A percentile compares a stretch with the other conserved stretches of the same genome.
Conservation (phyloP, 805 yeast species). For the Wickerhamiella australiensis region DNA sequence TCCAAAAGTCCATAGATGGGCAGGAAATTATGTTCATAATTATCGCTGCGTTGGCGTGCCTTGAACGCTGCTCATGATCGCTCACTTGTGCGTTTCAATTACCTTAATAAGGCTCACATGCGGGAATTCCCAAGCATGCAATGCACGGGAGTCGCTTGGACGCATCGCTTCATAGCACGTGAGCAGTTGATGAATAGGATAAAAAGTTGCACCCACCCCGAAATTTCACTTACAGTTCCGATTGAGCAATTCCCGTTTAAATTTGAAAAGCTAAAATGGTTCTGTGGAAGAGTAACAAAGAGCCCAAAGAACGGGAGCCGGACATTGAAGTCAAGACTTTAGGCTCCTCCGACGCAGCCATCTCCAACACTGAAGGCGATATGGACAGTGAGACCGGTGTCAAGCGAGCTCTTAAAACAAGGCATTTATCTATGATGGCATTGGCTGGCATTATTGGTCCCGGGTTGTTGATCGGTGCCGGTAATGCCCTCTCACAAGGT, state of each 20-base stretch:
- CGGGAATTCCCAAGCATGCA: neutral
- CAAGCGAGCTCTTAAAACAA: constrained; percentile 37
- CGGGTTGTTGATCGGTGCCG: constrained; percentile 58
- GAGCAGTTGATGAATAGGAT: neutral
- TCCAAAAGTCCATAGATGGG: too few relatives aligned
- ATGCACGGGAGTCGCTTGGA: neutral
- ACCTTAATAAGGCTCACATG: neutral
- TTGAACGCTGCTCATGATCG: neutral
- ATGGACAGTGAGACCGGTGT: constrained; percentile 31
- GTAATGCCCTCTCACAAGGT: constrained; percentile 38
- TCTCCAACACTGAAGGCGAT: neutral
- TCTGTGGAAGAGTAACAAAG: neutral
- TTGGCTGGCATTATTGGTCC: constrained; percentile 78
- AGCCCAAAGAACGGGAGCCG: neutral
- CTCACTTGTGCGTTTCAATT: neutral
- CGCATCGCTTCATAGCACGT: constrained; percentile 1
- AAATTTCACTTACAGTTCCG: neutral
- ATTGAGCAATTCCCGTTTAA: too few relatives aligned
- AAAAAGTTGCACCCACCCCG: neutral
- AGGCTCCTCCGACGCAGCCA: neutral
- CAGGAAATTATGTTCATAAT: too few relatives aligned
- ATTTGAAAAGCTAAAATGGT: neutral
- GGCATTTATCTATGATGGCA: constrained; percentile 73
- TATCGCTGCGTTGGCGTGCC: too few relatives aligned
- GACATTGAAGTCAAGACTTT: constrained; percentile 3